These are phyloP conservation scores for Trypanosoma platydactyli DNA, from an alignment of 208 protist species.

Conservation along the genomic window DNA sequence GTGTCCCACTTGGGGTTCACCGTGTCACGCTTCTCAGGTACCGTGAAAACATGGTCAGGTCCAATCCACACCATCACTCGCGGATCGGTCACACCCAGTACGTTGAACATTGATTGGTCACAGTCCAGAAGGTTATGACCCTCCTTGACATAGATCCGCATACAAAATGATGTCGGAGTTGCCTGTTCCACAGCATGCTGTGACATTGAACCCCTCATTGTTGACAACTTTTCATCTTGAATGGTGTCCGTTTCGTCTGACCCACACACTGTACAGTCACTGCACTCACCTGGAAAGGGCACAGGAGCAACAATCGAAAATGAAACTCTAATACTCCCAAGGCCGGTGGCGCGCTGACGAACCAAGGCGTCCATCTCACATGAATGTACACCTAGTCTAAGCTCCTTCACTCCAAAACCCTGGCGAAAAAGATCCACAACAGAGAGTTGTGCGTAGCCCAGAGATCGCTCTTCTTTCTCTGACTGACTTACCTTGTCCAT, in stretches of 20 bases:
- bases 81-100: conserved; percentile 36
- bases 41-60: conserved; percentile 37
- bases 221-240: no score
- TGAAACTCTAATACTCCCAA: conserved; percentile 17
- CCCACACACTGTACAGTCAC: not conserved
- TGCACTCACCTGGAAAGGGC: not conserved
- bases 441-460: conserved; percentile 20
- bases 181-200: not conserved
- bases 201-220: no score
- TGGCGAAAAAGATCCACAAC: conserved; percentile 21
- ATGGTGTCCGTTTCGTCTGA: no score
- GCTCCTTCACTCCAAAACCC: conserved; percentile 23
- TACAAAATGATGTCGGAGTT: not conserved
- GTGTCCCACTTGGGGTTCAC: conserved; percentile 43
- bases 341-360: not conserved
- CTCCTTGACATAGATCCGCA: conserved; percentile 50
- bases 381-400: not conserved
- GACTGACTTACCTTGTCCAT: not conserved
- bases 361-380: not conserved
- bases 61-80: conserved; percentile 59
- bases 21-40: conserved; percentile 33
- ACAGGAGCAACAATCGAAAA: conserved; percentile 3
- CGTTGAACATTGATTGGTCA: conserved; percentile 38
- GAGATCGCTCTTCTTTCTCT: not conserved
- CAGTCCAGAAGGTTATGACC: conserved; percentile 33